Evolutionary conservation across 1,284 basidiomycete species (phyloP), one percentile per base, ranked within the genome.

Genomic region (Rhodotorula sp.): DNA sequence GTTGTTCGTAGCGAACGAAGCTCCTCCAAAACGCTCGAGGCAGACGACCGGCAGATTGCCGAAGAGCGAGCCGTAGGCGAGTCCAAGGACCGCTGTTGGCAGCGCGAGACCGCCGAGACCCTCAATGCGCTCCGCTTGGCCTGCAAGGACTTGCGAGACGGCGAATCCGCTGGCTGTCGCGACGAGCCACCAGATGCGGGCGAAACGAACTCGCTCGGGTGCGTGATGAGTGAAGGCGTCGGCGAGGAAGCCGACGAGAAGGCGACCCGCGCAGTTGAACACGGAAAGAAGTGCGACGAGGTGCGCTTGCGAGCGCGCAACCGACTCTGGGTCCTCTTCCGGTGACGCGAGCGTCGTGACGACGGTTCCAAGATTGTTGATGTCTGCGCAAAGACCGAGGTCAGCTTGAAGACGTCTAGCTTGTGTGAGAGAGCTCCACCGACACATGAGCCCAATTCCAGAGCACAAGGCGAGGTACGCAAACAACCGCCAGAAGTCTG

Each of bases 341-440:
- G 44, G 8, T 8, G 57, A 29, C 0, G 67, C 52, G 17, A 73
- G 56, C 2, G 72, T 73, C 2, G 62, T 48, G 20, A 57, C 59
- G 30, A 71, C 51, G 5, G 66, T 63, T 4, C 72, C 67, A 36
- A 69, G 47, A 62, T 74, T 72, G 72, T 71, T 74, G 70, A 71
- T 69, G 29, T 58, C 51, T 56, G 51, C 10, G 4, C 19, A 24
- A 36, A 39, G 20, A 27, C 24, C 46, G 29, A 29, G 11, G 27
- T 34, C 4, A 24, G 27, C 49, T 17, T 32, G 54, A 7, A 29
- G 6, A 4, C 34, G 36, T 17, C 48, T 29, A 9, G 24, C 19
- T 22, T 27, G 5, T 27, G n/a, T 2, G 8, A 53, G 34, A n/a
- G 22, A 24, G 19, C 24, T 27, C 22, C 9, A 52, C 66, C 49